Evolutionary conservation across 2,329 filamentous ascomycete species (phyloP), one percentile per base, ranked within the genome.

Genomic region (Diaporthe citri): DNA sequence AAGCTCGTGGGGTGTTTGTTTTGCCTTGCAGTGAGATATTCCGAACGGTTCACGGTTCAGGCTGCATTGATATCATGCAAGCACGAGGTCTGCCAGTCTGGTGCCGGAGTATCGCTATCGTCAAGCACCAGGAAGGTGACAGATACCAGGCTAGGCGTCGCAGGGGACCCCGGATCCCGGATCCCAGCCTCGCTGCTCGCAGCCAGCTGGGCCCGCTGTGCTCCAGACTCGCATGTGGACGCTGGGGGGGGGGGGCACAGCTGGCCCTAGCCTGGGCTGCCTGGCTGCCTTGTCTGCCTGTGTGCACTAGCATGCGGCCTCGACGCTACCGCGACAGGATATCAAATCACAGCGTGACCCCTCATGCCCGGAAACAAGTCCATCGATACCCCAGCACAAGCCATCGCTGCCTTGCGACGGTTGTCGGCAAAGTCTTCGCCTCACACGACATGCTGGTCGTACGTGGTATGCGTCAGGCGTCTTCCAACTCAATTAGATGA

Each of bases 381-480:
- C 56, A 71, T 55, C 39, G 22, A 28, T 57, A 60, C 71, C 52
- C 71, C 57, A 73, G 46, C 55, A 71, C 72, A 71, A 76, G 74
- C 59, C 74, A 76, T 62, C 72, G 74, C 72, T 76, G 74, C 73
- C 72, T 55, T 70, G 52, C 52, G 43, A 51, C 34, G 46, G 59
- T 51, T 69, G 60, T 62, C 52, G 52, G 43, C 57, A 62, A 39
- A 48, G 67, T 59, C 36, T 15, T 46, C 20, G 43, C 52, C 71
- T 56, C 41, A 36, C 56, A 39, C 57, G 36, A 57, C 34, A 74
- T 74, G 55, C 41, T 69, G 48, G 64, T 41, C 48, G 64, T 28
- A 55, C 56, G 56, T 52, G 31, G 41, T 46, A 71, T 59, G 67
- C 36, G 59, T 39, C 51, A 72, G 70, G 57, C 39, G 41, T 52